A percentile compares a stretch with the other conserved stretches of the same genome.
These are phyloP conservation scores for Salicornia ramosissima DNA, from an alignment of 148 eudicot species.

Conservation along the genomic window DNA sequence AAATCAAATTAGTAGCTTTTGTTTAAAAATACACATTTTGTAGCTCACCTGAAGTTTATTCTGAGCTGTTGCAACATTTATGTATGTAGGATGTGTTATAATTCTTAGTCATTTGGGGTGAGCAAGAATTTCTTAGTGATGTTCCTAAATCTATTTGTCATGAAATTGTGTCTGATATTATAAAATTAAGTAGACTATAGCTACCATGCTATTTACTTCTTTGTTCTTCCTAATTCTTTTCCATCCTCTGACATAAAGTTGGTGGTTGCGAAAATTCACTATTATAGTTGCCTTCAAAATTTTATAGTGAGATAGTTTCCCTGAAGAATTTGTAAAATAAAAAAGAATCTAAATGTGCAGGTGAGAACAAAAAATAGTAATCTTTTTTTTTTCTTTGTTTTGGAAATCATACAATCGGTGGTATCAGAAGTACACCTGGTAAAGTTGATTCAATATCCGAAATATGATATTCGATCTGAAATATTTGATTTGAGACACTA, in stretches of 20 bases:
- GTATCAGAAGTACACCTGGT: too few relatives aligned
- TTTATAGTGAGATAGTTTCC: too few relatives aligned
- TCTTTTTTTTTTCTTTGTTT: too few relatives aligned
- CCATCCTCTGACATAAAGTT: background rate
- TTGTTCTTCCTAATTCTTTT: background rate
- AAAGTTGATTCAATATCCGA: too few relatives aligned
- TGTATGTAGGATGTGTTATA: constrained; percentile 15
- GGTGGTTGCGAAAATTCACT: background rate
- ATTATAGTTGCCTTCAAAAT: background rate
- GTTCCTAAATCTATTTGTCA: constrained; percentile 12
- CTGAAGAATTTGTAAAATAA: too few relatives aligned
- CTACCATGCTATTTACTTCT: background rate
- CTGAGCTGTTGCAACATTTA: constrained; percentile 18
- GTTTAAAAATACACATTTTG: constrained; percentile 16
- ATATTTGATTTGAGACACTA: too few relatives aligned
- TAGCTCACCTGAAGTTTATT: constrained; percentile 18
- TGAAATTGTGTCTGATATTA: constrained; percentile 15
- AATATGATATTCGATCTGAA: too few relatives aligned
- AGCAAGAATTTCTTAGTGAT: constrained; percentile 17
- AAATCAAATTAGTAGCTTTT: constrained; percentile 19
- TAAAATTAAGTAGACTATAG: constrained; percentile 11
- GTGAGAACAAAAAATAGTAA: too few relatives aligned
- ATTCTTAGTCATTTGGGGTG: constrained; percentile 21
- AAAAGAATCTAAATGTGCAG: too few relatives aligned
- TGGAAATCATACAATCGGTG: too few relatives aligned